These are phyloP conservation scores for Ramularia endophylla DNA, from an alignment of 2,329 filamentous ascomycete species.

Conservation along the genomic window DNA sequence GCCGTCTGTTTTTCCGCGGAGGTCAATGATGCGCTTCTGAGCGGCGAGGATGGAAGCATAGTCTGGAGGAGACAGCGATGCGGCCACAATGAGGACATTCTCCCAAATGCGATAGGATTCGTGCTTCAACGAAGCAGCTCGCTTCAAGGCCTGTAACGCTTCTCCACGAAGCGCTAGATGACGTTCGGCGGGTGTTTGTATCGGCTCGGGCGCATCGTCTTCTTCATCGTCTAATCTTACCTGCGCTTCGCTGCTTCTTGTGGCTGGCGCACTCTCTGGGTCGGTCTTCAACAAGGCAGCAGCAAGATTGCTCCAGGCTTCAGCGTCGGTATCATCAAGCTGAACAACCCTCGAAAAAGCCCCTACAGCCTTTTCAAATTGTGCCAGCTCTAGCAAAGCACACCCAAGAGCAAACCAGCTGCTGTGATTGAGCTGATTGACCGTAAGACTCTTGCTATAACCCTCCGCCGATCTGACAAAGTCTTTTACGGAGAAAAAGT, in stretches of 20 bases:
- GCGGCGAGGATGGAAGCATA: constrained; percentile 71
- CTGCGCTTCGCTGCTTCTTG: constrained; percentile 2
- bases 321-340: constrained; percentile 79
- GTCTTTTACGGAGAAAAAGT: constrained; percentile 63
- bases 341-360: constrained; percentile 79
- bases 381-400: constrained; percentile 69
- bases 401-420: constrained; percentile 91
- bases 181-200: constrained; percentile 32
- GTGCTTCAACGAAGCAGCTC: constrained; percentile 74
- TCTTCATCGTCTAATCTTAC: constrained; percentile 31
- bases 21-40: constrained; percentile 66
- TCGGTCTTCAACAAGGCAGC: constrained; percentile 59
- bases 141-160: constrained; percentile 78
- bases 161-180: constrained; percentile 62
- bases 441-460: constrained; percentile 68
- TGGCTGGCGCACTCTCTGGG: constrained; percentile 15
- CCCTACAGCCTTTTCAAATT: constrained; percentile 73
- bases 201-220: constrained; percentile 24
- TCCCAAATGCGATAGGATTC: constrained; percentile 94
- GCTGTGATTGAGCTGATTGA: constrained; percentile 74
- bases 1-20: constrained; percentile 59
- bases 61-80: constrained; percentile 68
- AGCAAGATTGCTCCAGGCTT: constrained; percentile 93
- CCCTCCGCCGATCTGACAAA: constrained; percentile 66
- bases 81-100: constrained; percentile 83